These are phyloP conservation scores for Jaltomata sinuosa DNA, from an alignment of 257 asterid genomes.

Conservation along the genomic window DNA sequence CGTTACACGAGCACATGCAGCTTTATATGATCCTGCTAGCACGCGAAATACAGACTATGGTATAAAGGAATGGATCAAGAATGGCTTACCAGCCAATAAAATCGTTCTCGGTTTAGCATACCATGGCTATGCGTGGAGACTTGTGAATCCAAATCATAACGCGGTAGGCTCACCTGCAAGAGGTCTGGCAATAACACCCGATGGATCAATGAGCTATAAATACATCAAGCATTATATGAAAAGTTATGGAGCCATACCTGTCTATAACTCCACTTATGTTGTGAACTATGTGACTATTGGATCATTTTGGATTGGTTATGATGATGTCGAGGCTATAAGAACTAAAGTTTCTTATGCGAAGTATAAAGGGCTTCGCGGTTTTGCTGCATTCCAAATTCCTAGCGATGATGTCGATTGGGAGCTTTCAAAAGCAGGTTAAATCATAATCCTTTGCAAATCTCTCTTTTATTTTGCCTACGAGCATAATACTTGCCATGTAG, in stretches of 20 bases:
- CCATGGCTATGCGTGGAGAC: conserved; percentile 42
- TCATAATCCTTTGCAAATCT: neutral
- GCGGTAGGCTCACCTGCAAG: conserved; percentile 16
- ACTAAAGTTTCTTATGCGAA: conserved; percentile 29
- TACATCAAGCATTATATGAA: conserved; percentile 9
- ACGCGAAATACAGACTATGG: conserved; percentile 25
- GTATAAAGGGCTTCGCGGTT: conserved; percentile 25
- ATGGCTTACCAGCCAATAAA: conserved; percentile 29
- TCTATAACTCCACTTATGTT: conserved; percentile 26
- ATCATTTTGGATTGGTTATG: conserved; percentile 22
- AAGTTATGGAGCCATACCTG: neutral
- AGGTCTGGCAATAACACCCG: conserved; percentile 12
- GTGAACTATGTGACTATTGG: conserved; percentile 13
- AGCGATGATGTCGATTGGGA: conserved; percentile 15
- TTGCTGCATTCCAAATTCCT: conserved; percentile 17
- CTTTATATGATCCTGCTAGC: conserved; percentile 28
- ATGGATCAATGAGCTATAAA: conserved; percentile 21
- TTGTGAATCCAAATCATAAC: conserved; percentile 15
- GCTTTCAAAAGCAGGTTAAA: conserved; percentile 26
- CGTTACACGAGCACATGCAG: conserved; percentile 19
- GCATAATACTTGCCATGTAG: neutral
- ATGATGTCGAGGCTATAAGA: conserved; percentile 24
- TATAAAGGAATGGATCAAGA: conserved; percentile 23
- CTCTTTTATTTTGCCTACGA: neutral
- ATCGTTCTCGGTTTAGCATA: conserved; percentile 29